Conservation (phyloP, 306 rosid genomes). For the Albizia julibrissin region DNA sequence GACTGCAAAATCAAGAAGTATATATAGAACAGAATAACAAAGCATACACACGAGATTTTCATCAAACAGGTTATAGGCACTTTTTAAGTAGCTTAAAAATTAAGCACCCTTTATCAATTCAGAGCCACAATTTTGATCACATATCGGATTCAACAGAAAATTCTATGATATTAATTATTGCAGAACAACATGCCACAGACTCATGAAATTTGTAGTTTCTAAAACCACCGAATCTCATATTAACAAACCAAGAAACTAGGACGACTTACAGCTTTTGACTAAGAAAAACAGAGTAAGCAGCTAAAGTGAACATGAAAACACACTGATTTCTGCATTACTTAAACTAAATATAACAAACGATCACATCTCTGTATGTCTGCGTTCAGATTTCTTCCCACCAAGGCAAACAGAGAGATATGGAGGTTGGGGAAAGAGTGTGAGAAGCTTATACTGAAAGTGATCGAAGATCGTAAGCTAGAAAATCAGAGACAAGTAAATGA, state of each 20-base stretch:
- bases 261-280: background rate
- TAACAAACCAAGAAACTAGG: background rate
- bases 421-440: constrained; percentile 39
- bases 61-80: background rate
- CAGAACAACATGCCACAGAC: background rate
- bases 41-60: background rate
- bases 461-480: constrained; percentile 23
- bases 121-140: background rate
- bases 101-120: background rate
- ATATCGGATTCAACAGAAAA: background rate
- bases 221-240: background rate
- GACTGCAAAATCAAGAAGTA: background rate
- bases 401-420: constrained; percentile 36
- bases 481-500: background rate
- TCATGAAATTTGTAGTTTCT: background rate
- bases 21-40: background rate
- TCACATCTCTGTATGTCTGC: background rate
- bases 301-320: background rate
- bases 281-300: background rate
- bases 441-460: constrained; percentile 27
- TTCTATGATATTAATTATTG: background rate
- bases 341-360: background rate
- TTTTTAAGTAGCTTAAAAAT: background rate
- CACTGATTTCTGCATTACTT: background rate
- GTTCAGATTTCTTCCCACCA: constrained; percentile 38